Percentiles rank a stretch among this genome's conserved stretches.
phyloP scores from a whole-genome alignment of 1,284 basidiomycete species.

The Pseudozyma pruni region DNA sequence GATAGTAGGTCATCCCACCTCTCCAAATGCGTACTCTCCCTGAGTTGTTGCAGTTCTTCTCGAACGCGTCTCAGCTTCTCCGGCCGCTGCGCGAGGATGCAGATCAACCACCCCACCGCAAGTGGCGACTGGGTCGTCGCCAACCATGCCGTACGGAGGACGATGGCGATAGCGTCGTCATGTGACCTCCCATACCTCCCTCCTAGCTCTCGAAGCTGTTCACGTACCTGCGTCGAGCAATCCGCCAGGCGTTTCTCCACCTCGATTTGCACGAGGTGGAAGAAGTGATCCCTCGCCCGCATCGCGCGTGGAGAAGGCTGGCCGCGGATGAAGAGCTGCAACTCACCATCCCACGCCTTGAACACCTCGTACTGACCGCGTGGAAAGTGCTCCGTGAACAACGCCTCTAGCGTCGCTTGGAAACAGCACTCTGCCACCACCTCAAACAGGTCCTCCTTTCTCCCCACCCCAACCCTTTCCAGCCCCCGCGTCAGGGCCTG shows the following conservation, averaged over 20 bases:
- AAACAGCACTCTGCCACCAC: constrained; percentile 4
- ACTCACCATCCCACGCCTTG: constrained; percentile 11
- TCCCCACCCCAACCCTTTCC: background rate
- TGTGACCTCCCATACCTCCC: background rate
- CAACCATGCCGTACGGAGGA: constrained; percentile 17
- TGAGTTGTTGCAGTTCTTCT: background rate
- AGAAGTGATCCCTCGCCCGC: constrained; percentile 7
- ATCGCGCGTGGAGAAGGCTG: background rate
- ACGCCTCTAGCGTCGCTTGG: constrained; percentile 21
- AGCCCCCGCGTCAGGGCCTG: background rate
- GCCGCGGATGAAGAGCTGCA: constrained; percentile 7
- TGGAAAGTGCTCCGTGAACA: constrained; percentile 13
- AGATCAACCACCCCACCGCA: constrained; percentile 15
- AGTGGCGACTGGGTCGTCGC: constrained; percentile 16
- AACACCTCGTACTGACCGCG: constrained; percentile 9
- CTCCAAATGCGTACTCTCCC: too few species aligned
- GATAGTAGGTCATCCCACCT: too few species aligned
- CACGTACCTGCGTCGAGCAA: constrained; percentile 16
- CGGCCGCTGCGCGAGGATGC: constrained; percentile 11
- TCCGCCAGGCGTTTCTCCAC: constrained; percentile 8
- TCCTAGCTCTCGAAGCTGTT: constrained; percentile 14
- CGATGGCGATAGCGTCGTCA: constrained; percentile 12
- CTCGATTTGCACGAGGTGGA: constrained; percentile 6
- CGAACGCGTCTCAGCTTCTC: background rate
- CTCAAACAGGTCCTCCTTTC: background rate